These are phyloP conservation scores for Corylus heterophylla DNA, from an alignment of 306 rosid species.

Conservation along the genomic window DNA sequence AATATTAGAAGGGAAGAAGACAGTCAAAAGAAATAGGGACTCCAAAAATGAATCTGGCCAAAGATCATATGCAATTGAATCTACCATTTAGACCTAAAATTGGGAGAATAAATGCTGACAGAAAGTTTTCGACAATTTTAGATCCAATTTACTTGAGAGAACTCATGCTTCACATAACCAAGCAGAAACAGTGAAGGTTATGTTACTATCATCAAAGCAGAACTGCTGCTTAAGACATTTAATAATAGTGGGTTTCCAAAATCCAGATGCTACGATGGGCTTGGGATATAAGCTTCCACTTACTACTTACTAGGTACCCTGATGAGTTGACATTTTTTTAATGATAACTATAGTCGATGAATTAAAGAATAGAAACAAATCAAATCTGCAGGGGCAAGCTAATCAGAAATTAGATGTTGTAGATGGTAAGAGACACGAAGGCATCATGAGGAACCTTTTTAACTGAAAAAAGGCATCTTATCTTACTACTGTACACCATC, in stretches of 20 bases:
- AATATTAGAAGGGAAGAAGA: slow-evolving; percentile 17
- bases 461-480: neutral
- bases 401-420: neutral
- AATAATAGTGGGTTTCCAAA: neutral
- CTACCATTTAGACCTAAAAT: neutral
- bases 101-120: slow-evolving; percentile 9
- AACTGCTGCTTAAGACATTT: neutral
- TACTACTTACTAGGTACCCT: neutral
- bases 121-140: neutral
- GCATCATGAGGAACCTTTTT: neutral
- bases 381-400: neutral
- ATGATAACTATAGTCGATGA: too few species aligned
- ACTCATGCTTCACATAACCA: slow-evolving; percentile 14
- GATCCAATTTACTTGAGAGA: neutral
- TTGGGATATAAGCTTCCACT: neutral
- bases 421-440: neutral
- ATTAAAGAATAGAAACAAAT: neutral
- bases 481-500: neutral
- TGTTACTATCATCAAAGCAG: neutral
- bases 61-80: neutral
- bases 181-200: slow-evolving; percentile 10
- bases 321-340: neutral
- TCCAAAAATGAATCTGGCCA: neutral
- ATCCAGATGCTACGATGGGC: slow-evolving; percentile 15
- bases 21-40: neutral